A percentile compares a stretch with the other conserved stretches of the same genome.
These are phyloP conservation scores for Prunus padus DNA, from an alignment of 306 rosid species.

Conservation along the genomic window DNA sequence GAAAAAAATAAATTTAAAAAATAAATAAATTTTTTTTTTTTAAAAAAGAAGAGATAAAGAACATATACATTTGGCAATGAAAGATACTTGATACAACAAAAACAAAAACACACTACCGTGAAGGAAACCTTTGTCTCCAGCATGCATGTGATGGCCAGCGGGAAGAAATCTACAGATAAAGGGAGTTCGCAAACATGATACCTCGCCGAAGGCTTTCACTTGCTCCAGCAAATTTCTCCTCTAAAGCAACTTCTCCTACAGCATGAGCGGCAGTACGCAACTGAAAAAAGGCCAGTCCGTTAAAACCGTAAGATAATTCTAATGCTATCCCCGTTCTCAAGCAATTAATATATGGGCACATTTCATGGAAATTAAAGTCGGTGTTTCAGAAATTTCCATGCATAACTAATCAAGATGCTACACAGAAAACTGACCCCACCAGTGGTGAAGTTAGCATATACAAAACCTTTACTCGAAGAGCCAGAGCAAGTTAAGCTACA, in stretches of 20 bases:
- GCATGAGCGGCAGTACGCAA: constrained; percentile 87
- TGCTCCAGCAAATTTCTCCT: constrained; percentile 79
- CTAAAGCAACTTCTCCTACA: constrained; percentile 81
- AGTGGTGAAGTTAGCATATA: not conserved
- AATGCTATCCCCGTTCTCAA: not conserved
- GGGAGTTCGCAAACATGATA: constrained; percentile 95
- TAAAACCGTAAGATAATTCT: not conserved
- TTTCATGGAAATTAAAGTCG: not conserved
- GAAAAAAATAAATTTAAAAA: not conserved
- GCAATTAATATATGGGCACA: not conserved
- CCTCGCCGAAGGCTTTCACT: constrained; percentile 95
- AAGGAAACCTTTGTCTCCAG: constrained; percentile 9
- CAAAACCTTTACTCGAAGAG: not conserved
- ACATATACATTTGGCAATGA: not conserved
- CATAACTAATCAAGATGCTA: not conserved
- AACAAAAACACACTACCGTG: not conserved
- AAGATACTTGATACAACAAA: constrained; percentile 5
- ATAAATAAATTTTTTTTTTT: too few relatives aligned
- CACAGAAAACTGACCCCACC: not conserved
- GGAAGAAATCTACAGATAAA: constrained; percentile 58
- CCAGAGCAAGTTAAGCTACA: not conserved
- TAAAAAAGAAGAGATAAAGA: too few relatives aligned
- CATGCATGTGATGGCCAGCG: constrained; percentile 16
- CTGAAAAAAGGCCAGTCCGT: constrained; percentile 31
- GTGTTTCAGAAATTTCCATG: not conserved